Conservation (phyloP, 345 rosid species). For the Salix viminalis region DNA sequence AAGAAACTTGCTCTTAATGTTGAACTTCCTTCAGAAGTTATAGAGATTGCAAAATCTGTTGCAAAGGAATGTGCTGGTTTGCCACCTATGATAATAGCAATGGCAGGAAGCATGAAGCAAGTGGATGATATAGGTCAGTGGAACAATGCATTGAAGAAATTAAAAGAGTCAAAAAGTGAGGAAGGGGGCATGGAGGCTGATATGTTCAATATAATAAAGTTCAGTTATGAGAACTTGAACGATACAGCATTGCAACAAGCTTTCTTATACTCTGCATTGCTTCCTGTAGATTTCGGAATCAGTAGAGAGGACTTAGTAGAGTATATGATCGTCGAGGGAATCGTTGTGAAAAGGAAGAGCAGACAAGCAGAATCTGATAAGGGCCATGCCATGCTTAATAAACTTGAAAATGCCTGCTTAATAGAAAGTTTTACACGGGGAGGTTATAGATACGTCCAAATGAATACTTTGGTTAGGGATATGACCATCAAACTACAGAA, state of each 20-base stretch:
- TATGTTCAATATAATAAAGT: background rate
- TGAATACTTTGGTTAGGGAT: constrained; percentile 26
- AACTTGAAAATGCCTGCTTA: constrained; percentile 8
- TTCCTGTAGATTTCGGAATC: constrained; percentile 4
- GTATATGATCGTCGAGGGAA: constrained; percentile 20
- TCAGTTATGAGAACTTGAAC: constrained; percentile 16
- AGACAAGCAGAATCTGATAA: constrained; percentile 3
- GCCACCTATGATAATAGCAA: constrained; percentile 10
- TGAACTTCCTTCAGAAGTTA: background rate
- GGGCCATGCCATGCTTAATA: constrained; percentile 17
- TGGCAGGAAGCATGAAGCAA: constrained; percentile 21
- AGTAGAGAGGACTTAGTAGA: constrained; percentile 7
- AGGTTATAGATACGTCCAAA: background rate
- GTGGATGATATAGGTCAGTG: constrained; percentile 14
- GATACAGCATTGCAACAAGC: constrained; percentile 12
- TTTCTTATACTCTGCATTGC: constrained; percentile 23
- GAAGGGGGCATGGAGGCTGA: background rate
- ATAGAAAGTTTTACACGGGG: background rate
- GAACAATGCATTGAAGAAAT: constrained; percentile 16
- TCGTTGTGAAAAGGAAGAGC: constrained; percentile 1
- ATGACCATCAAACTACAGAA: constrained; percentile 17
- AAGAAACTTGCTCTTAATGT: background rate
- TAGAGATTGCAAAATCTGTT: background rate
- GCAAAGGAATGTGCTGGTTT: constrained; percentile 24
- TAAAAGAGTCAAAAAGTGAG: background rate